These are phyloP conservation scores for Nevesoporus exiguus DNA, from an alignment of 768 basidiomycete genomes.

Conservation along the genomic window DNA sequence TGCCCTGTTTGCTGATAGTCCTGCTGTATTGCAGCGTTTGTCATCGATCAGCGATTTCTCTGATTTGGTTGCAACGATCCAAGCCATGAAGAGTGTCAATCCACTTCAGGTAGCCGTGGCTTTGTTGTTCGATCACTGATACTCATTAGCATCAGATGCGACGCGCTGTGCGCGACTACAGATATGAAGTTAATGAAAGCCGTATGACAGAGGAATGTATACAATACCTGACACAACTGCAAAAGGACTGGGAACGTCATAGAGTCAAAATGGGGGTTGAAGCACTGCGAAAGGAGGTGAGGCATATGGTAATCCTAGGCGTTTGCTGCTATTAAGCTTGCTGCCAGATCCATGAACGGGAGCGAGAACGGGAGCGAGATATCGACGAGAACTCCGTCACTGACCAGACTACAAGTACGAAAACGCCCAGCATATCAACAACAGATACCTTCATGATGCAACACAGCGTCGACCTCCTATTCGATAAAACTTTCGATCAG, in stretches of 20 bases:
- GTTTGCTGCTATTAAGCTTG: conserved; percentile 3
- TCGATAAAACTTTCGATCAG: conserved; percentile 63
- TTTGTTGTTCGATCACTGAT: neutral
- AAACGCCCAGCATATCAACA: conserved; percentile 29
- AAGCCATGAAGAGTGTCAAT: conserved; percentile 82
- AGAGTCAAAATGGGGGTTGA: conserved; percentile 85
- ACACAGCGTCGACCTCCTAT: conserved; percentile 72
- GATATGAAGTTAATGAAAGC: conserved; percentile 89
- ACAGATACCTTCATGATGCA: conserved; percentile 39
- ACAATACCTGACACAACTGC: conserved; percentile 91
- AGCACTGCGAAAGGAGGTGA: conserved; percentile 77
- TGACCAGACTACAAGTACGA: conserved; percentile 38
- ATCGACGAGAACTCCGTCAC: conserved; percentile 30
- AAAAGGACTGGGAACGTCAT: conserved; percentile 96
- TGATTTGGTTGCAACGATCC: conserved; percentile 84
- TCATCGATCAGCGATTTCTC: conserved; percentile 88
- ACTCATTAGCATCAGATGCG: conserved; percentile 60
- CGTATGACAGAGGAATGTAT: conserved; percentile 93
- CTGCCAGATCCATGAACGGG: conserved; percentile 60
- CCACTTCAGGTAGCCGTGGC: conserved; percentile 69
- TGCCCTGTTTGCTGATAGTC: conserved; percentile 1
- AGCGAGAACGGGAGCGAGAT: conserved; percentile 49
- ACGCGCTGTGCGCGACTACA: conserved; percentile 88
- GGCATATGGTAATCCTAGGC: neutral
- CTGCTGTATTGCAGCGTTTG: conserved; percentile 50